A percentile compares a stretch with the other conserved stretches of the same genome.
Conservation (phyloP, 192 early-diverging fungal genomes). For the Coemansia sp. region DNA sequence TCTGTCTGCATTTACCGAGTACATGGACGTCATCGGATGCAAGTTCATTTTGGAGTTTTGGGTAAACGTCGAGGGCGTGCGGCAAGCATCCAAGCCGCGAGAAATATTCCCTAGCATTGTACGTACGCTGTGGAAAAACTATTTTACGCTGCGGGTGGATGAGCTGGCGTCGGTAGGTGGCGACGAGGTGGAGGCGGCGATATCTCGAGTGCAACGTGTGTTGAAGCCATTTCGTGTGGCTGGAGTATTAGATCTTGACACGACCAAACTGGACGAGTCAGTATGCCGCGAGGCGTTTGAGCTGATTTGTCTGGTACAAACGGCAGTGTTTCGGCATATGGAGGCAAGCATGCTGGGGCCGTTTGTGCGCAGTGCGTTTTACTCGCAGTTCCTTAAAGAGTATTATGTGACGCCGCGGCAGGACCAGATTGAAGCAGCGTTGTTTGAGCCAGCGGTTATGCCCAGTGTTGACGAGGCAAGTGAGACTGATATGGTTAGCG, state of each 20-base stretch:
- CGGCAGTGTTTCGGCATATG: conserved; percentile 66
- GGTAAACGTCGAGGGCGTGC: conserved; percentile 68
- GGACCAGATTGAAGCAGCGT: conserved; percentile 25
- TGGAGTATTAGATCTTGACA: conserved; percentile 22
- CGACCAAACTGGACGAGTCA: conserved; percentile 1
- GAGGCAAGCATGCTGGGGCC: conserved; percentile 57
- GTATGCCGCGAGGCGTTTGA: conserved; percentile 38
- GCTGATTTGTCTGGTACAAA: conserved; percentile 54
- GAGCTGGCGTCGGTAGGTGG: conserved; percentile 23
- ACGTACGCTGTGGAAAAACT: conserved; percentile 50
- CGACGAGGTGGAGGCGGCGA: conserved; percentile 23
- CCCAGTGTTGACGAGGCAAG: neutral
- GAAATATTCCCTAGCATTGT: conserved; percentile 35
- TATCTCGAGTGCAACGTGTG: conserved; percentile 35
- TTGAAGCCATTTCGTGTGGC: conserved; percentile 28
- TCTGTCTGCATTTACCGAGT: conserved; percentile 77
- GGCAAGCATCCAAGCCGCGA: conserved; percentile 13
- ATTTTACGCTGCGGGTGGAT: conserved; percentile 53
- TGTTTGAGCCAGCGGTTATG: conserved; percentile 20
- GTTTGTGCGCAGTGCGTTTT: conserved; percentile 64
- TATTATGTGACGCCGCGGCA: conserved; percentile 51
- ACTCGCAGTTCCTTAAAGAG: conserved; percentile 61
- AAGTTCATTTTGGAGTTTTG: conserved; percentile 71
- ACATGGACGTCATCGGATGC: conserved; percentile 69
- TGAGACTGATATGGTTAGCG: no score